A percentile compares a stretch with the other conserved stretches of the same genome.
Evolutionary conservation across 768 basidiomycete genomes (phyloP).

Genomic region (Lactarius deliciosus): DNA sequence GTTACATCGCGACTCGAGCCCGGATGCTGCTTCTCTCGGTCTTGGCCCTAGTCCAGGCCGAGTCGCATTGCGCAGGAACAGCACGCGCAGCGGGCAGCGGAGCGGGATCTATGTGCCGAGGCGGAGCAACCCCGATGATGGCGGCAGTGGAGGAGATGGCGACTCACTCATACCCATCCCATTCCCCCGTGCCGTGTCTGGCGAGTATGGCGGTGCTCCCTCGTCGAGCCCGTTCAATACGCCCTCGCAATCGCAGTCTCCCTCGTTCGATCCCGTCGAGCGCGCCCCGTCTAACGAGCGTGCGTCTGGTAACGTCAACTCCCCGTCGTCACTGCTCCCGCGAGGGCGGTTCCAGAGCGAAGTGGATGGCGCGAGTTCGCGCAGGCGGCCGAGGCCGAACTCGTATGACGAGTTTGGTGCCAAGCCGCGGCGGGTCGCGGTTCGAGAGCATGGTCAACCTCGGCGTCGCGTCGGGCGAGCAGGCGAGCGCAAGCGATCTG

Average conservation of each 20-base stretch:
- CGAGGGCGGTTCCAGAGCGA: conserved; percentile 77
- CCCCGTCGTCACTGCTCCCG: conserved; percentile 41
- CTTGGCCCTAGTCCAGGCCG: conserved; percentile 38
- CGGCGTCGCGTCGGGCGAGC: conserved; percentile 45
- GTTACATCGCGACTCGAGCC: conserved; percentile 54
- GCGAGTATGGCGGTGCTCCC: conserved; percentile 43
- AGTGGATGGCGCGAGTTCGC: conserved; percentile 53
- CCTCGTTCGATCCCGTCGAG: conserved; percentile 20
- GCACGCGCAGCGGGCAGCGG: conserved; percentile 31
- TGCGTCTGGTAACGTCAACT: background rate
- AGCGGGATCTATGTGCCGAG: conserved; percentile 22
- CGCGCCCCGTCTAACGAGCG: conserved; percentile 11
- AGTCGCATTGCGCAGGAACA: conserved; percentile 56
- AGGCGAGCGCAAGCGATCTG: conserved; percentile 66
- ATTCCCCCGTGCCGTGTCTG: conserved; percentile 62
- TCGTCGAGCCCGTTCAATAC: conserved; percentile 37
- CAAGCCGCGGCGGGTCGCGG: conserved; percentile 56
- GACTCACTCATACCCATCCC: conserved; percentile 49
- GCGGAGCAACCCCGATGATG: conserved; percentile 22
- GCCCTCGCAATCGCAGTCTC: conserved; percentile 2
- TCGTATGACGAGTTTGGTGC: conserved; percentile 68
- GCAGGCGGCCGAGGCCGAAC: conserved; percentile 57
- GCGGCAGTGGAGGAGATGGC: conserved; percentile 22
- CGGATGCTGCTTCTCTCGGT: conserved; percentile 43
- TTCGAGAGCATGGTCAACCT: conserved; percentile 74